Base-by-base conservation (phyloP, 2,329 filamentous ascomycete genomes). In the Sphaerulina musiva region DNA sequence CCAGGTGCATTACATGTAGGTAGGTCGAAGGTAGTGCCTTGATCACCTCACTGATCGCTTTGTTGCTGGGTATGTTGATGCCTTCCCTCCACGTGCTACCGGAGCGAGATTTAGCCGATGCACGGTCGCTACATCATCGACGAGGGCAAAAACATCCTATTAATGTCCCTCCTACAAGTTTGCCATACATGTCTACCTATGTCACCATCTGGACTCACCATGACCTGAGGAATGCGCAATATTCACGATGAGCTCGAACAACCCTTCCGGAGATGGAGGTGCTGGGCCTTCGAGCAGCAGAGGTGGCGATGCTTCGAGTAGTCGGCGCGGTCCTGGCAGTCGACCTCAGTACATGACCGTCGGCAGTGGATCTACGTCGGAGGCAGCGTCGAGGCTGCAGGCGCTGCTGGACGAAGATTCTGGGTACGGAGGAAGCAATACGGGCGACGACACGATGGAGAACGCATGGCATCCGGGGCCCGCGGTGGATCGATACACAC, bases 341-440 rank as follows among this genome's bases (percentile, higher is more conserved):
- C 65, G 72, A 57, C 86, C 86, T 48, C 79, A 83, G 55, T 96
- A 91, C 72, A 88, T 95, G 85, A 95, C 89, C 4, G 88, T 96
- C 48, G 92, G 92, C 54, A 83, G 79, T 61, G 91, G 91, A 50
- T 84, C 85, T 51, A 84, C 86, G 20, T 91, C 91, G 17, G 84
- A 89, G 67, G 88, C 89, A 69, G 91, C 89, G 38, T 81, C 86
- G 31, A 84, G 84, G 52, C 77, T 97, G 39, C 88, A 93, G 71
- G 83, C 85, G 14, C 81, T 95, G 64, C 76, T 97, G 52, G 89
- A 95, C 58, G 77, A 83, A 54, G 93, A 98, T 69, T 97, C 92
- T 14, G 93, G 92, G 6, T 97, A 97, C 67, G 91, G 89, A 52
- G 87, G 86, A 43, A 95, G 89, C 69, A 78, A 86, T 47, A 76